phyloP scores from a whole-genome alignment of 352 stramenopile species.

The Globisporangium radiosum region DNA sequence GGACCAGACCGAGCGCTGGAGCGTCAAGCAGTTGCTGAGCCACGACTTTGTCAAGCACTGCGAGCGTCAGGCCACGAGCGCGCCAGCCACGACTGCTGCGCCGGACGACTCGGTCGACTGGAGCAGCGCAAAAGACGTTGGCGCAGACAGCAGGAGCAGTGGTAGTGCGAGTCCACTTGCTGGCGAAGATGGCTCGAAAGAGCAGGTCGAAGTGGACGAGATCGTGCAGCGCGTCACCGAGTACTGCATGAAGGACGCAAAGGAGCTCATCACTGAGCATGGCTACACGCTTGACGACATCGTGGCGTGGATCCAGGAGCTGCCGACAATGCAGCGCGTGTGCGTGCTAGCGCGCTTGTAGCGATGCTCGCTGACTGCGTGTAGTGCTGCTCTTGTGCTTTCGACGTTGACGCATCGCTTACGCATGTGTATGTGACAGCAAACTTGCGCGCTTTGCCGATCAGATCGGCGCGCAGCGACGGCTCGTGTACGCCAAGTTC shows the following conservation, averaged over 20 bases:
- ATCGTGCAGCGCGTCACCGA: conserved; percentile 72
- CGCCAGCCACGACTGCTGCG: conserved; percentile 5
- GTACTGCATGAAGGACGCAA: conserved; percentile 75
- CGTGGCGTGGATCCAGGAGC: conserved; percentile 63
- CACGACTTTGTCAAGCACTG: conserved; percentile 66
- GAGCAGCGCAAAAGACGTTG: conserved; percentile 11
- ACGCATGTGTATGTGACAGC: conserved; percentile 16
- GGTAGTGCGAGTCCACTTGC: not conserved
- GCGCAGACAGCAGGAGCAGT: conserved; percentile 10
- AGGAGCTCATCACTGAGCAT: conserved; percentile 65
- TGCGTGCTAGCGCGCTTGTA: conserved; percentile 16
- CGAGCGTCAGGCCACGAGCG: conserved; percentile 10
- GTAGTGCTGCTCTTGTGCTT: not conserved
- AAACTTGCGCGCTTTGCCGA: conserved; percentile 79
- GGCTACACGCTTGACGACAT: conserved; percentile 69
- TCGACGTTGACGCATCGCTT: not conserved
- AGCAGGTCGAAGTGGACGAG: conserved; percentile 66
- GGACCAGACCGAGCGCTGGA: conserved; percentile 74
- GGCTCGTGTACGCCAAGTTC: conserved; percentile 61
- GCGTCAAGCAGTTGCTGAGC: conserved; percentile 65
- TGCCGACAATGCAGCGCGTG: conserved; percentile 80
- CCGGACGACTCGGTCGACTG: conserved; percentile 22
- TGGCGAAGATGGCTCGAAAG: conserved; percentile 50
- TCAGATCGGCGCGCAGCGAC: conserved; percentile 52
- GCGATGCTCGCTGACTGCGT: not conserved